Percentiles rank a stretch among this genome's conserved stretches.
Conservation (phyloP, 2,329 filamentous ascomycete genomes). For the Samsoniella hepiali region DNA sequence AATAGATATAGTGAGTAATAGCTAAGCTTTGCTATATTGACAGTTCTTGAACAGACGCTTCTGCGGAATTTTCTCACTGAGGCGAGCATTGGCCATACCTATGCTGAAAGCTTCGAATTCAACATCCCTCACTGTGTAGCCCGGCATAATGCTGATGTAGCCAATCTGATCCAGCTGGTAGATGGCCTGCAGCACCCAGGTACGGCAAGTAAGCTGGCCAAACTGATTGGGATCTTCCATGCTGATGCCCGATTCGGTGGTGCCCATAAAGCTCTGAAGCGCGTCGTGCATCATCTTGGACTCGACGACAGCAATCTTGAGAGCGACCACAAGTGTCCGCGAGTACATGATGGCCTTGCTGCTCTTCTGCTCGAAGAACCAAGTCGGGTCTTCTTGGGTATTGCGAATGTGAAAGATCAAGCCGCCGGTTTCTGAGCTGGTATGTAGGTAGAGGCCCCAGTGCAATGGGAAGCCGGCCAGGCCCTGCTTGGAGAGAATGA, state of each 20-base stretch:
- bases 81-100: not conserved
- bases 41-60: too few relatives aligned
- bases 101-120: not conserved
- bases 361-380: not conserved
- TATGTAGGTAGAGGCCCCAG: not conserved
- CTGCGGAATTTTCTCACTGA: too few relatives aligned
- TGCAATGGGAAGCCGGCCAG: not conserved
- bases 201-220: not conserved
- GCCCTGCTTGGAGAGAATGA: not conserved
- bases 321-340: not conserved
- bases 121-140: not conserved
- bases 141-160: not conserved
- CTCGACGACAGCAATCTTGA: not conserved
- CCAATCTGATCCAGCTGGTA: not conserved
- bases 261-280: not conserved
- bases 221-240: not conserved
- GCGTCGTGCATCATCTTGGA: not conserved
- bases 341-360: not conserved
- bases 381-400: not conserved
- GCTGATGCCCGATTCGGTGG: not conserved
- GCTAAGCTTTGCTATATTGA: too few relatives aligned
- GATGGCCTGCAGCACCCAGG: not conserved
- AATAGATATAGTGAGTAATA: too few relatives aligned
- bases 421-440: not conserved
- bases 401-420: not conserved